A percentile compares a stretch with the other conserved stretches of the same genome.
Conservation (phyloP, 192 early-diverging fungal genomes). For the Phlyctochytrium planicorne region DNA sequence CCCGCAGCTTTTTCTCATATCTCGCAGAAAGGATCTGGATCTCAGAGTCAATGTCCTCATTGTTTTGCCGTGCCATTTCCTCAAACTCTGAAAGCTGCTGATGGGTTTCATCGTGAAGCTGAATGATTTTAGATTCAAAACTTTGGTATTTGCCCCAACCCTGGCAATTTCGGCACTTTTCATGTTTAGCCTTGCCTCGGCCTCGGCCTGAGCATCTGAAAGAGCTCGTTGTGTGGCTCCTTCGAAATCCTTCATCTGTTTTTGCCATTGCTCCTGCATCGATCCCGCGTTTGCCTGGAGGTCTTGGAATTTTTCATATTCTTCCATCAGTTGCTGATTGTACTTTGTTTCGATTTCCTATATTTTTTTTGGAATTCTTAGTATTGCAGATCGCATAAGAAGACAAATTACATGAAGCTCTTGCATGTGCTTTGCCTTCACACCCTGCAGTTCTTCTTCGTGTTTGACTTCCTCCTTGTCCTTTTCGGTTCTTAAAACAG, state of each 20-base stretch:
- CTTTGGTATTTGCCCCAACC: slow-evolving; percentile 23
- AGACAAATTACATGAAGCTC: slow-evolving; percentile 48
- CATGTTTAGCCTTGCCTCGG: slow-evolving; percentile 38
- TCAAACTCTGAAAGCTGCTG: slow-evolving; percentile 40
- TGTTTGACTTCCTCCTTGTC: slow-evolving; percentile 57
- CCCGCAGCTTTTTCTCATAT: slow-evolving; percentile 47
- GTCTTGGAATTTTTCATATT: slow-evolving; percentile 60
- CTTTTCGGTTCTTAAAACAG: slow-evolving; percentile 47
- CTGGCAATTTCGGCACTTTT: slow-evolving; percentile 47
- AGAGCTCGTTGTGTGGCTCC: slow-evolving; percentile 28
- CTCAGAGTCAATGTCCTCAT: slow-evolving; percentile 54
- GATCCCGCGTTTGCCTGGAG: slow-evolving; percentile 30
- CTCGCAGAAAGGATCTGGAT: slow-evolving; percentile 33
- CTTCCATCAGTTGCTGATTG: slow-evolving; percentile 55
- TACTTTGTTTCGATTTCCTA: slow-evolving; percentile 51
- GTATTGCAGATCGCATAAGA: not conserved
- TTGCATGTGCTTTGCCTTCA: slow-evolving; percentile 29
- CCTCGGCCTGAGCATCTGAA: slow-evolving; percentile 34
- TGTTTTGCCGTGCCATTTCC: slow-evolving; percentile 44
- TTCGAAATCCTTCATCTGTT: slow-evolving; percentile 41
- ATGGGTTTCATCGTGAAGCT: slow-evolving; percentile 48
- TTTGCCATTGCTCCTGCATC: slow-evolving; percentile 52
- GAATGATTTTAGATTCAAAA: slow-evolving; percentile 1
- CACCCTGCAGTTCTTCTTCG: slow-evolving; percentile 40
- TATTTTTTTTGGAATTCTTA: not conserved